Evolutionary conservation across 371 early-diverging fungal genomes (phyloP), one percentile per base, ranked within the genome.

Genomic region (Apophysomyces variabilis): DNA sequence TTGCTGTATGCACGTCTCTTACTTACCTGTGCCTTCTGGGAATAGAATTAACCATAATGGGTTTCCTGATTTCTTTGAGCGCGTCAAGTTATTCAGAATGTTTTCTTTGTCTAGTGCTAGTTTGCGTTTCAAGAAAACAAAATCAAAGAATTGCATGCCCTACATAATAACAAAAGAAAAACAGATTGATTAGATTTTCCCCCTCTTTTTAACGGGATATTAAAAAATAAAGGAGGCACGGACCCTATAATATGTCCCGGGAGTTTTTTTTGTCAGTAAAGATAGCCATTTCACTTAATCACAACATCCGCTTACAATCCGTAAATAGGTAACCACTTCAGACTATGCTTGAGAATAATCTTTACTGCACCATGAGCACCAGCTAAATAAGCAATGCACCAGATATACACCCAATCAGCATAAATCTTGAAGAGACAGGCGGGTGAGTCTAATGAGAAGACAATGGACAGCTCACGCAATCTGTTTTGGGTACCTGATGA

Each of bases 351-450:
- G 38, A 95, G 83, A 39, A 94, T 89, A 63, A 96, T 93, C 78
- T 92, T 94, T 60, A 96, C 62, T 43, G 78, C 78, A 21, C 92
- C 93, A 66, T 92, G 90, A 38, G 85, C 88, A 32, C 79, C 78
- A 37, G 84, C 83, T 46, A 84, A 72, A 68, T 89, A 88, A 1
- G 92, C 72, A 35, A 87, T 66, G 60, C 74, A 76, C 93, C 95
- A 95, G 41, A 95, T 79, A 70, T 92, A 94, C 70, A 92, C 87
- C 94, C 95, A 95, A 75, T 95, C 96, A 45, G 91, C 84, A 75
- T 92, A 93, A 45, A 91, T 90, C 87, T 85, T 38, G 3, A 26
- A 26, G 32, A 26, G 32, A 26, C 32, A 26, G 32, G 32, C 32
- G 32, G 32, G 32, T 26, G 32, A 26, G 32, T 26, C 32, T 26